phyloP scores from a whole-genome alignment of 176 grass and related monocot genomes.

The Avena insularis region DNA sequence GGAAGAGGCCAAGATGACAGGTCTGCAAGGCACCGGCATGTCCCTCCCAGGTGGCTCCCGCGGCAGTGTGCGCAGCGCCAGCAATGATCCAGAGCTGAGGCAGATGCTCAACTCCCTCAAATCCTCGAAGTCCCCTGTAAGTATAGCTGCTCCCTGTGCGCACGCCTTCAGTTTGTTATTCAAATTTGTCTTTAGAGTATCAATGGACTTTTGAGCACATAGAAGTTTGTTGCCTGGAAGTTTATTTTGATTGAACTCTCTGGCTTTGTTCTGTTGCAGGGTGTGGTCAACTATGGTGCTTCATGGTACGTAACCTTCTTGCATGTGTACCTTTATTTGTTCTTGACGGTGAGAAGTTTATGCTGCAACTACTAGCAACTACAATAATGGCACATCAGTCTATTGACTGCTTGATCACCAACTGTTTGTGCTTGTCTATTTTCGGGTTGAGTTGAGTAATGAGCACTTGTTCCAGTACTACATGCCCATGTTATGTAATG shows the following conservation, averaged over 20 bases:
- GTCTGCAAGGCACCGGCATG: slow-evolving; percentile 45
- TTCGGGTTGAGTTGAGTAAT: not conserved
- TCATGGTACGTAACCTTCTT: slow-evolving; percentile 70
- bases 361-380: not conserved
- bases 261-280: slow-evolving; percentile 59
- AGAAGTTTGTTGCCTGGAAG: not conserved
- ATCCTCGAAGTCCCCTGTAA: slow-evolving; percentile 72
- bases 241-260: slow-evolving; percentile 38
- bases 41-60: slow-evolving; percentile 44
- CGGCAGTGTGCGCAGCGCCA: slow-evolving; percentile 55
- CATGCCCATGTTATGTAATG: not conserved
- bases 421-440: not conserved
- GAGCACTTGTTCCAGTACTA: not conserved
- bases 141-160: not conserved
- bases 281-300: slow-evolving; percentile 75
- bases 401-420: not conserved
- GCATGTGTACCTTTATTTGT: slow-evolving; percentile 2
- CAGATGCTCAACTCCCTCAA: slow-evolving; percentile 64
- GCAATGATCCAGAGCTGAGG: slow-evolving; percentile 61
- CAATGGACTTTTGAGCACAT: not conserved
- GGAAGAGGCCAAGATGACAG: slow-evolving; percentile 41
- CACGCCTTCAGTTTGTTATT: not conserved
- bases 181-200: not conserved
- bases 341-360: not conserved
- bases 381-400: not conserved